Evolutionary conservation across 2,329 filamentous ascomycete species (phyloP), one percentile per base, ranked within the genome.

Genomic region (Pyrenochaeta sp.): DNA sequence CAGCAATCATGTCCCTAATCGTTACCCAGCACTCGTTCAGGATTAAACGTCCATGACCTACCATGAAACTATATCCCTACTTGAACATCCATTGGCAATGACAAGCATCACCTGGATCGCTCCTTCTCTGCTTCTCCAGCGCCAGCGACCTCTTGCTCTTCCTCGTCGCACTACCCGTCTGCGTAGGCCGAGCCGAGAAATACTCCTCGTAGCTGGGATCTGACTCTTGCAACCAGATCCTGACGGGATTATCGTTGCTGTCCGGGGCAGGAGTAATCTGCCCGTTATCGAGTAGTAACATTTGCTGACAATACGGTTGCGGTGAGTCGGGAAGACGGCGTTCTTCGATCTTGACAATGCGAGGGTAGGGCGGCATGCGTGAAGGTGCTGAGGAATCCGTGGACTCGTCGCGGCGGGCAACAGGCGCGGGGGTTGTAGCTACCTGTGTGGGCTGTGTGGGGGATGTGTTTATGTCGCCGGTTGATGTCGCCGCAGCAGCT

Each of bases 341-440:
- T 74, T 91, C 88, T 72, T 89, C 86, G 45, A 91, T 82, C 74
- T 90, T 90, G 67, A 90, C 81, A 27, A 86, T 80, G 50, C 85
- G 86, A 0, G 88, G 86, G 63, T 85, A 85, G 2, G 69, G 68
- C 22, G 72, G 68, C 57, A 72, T 66, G 56, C 70, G 64, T 22
- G 62, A 56, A 8, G 62, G 42, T 7, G 66, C 61, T 43, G 67
- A 59, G 45, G 69, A 64, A 49, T 66, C 64, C 22, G 66, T 52
- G 19, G 52, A 39, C 27, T 61, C 54, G 15, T 71, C 65, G 46
- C 66, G 57, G n/a, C 58, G 54, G 4, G 43, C 44, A 24, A 58
- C 49, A 12, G 59, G 45, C 5, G 66, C 40, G n/a, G 63, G 15
- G 8, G 66, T 62, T 43, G 49, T 24, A 12, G 53, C 24, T 22